A percentile compares a stretch with the other conserved stretches of the same genome.
Conservation (phyloP, 2,329 filamentous ascomycete genomes). For the Aspergillus fischeri region DNA sequence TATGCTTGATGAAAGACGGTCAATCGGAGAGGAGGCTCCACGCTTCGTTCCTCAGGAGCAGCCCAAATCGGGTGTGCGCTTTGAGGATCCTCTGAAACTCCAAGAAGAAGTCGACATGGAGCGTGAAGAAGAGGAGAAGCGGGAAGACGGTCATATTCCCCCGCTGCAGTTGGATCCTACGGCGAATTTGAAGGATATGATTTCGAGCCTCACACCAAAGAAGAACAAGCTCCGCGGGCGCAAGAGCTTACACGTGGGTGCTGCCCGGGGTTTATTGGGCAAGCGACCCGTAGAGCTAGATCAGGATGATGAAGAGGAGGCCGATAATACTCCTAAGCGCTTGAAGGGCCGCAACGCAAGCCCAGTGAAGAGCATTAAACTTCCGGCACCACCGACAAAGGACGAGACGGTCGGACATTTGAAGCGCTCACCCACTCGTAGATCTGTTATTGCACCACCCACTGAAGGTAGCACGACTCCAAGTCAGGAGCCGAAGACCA, state of each 20-base stretch:
- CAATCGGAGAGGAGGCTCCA: slow-evolving; percentile 63
- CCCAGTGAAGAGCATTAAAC: slow-evolving; percentile 69
- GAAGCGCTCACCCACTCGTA: slow-evolving; percentile 47
- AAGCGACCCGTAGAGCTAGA: slow-evolving; percentile 72
- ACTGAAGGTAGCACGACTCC: slow-evolving; percentile 51
- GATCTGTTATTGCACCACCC: slow-evolving; percentile 29
- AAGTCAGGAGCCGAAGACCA: slow-evolving; percentile 37
- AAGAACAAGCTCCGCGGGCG: slow-evolving; percentile 64
- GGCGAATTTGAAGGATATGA: slow-evolving; percentile 69
- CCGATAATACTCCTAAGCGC: slow-evolving; percentile 57
- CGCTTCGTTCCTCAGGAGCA: slow-evolving; percentile 57
- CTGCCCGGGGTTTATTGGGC: slow-evolving; percentile 67
- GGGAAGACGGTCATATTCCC: slow-evolving; percentile 53
- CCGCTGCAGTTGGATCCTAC: slow-evolving; percentile 55
- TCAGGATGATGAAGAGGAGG: slow-evolving; percentile 55
- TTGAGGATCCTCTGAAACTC: slow-evolving; percentile 61
- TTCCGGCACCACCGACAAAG: slow-evolving; percentile 66
- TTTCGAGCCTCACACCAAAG: slow-evolving; percentile 71
- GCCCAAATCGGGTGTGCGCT: slow-evolving; percentile 51
- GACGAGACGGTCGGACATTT: slow-evolving; percentile 62
- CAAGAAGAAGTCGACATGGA: slow-evolving; percentile 62
- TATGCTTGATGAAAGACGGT: slow-evolving; percentile 65
- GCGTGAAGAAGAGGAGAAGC: slow-evolving; percentile 56
- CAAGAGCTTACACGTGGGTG: slow-evolving; percentile 73
- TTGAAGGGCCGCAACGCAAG: slow-evolving; percentile 69